Evolutionary conservation across 805 yeast genomes (phyloP).

Genomic region (Schizosaccharomyces octosporus): DNA sequence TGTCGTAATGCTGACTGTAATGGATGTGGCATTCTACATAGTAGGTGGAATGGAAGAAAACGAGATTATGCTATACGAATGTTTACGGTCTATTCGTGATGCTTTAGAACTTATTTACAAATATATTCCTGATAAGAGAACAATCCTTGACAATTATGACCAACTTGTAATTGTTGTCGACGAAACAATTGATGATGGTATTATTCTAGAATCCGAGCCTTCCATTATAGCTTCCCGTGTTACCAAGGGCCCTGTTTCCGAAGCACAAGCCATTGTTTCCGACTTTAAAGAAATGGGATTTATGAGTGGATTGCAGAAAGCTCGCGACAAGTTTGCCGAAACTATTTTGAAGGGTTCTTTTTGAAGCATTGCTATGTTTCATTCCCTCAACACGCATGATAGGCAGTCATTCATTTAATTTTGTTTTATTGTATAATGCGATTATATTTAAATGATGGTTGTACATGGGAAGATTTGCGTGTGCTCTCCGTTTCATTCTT

Average conservation of each 20-base stretch:
- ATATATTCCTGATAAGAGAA: slow-evolving; percentile 30
- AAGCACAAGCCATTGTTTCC: slow-evolving; percentile 19
- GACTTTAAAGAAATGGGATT: slow-evolving; percentile 19
- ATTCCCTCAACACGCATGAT: not conserved
- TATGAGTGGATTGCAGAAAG: slow-evolving; percentile 8
- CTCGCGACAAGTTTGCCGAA: slow-evolving; percentile 8
- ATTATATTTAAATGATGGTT: no score
- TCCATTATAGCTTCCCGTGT: slow-evolving; percentile 72
- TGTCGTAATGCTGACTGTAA: slow-evolving; percentile 63
- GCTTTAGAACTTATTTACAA: slow-evolving; percentile 27
- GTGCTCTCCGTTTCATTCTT: no score
- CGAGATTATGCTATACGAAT: slow-evolving; percentile 54
- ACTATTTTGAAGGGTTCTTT: slow-evolving; percentile 7
- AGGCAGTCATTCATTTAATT: not conserved
- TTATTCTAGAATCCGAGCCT: slow-evolving; percentile 73
- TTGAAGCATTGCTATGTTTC: not conserved
- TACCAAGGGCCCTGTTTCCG: slow-evolving; percentile 61
- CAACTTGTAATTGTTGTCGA: slow-evolving; percentile 67
- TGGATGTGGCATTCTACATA: slow-evolving; percentile 49
- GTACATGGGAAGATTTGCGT: no score
- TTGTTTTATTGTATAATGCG: no score
- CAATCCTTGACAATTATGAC: slow-evolving; percentile 64
- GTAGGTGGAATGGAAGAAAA: slow-evolving; percentile 63
- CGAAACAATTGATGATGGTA: slow-evolving; percentile 74
- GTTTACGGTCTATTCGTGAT: slow-evolving; percentile 53